Evolutionary conservation across 805 yeast species (phyloP), one percentile per base, ranked within the genome.

Genomic region (Clavispora fructus): DNA sequence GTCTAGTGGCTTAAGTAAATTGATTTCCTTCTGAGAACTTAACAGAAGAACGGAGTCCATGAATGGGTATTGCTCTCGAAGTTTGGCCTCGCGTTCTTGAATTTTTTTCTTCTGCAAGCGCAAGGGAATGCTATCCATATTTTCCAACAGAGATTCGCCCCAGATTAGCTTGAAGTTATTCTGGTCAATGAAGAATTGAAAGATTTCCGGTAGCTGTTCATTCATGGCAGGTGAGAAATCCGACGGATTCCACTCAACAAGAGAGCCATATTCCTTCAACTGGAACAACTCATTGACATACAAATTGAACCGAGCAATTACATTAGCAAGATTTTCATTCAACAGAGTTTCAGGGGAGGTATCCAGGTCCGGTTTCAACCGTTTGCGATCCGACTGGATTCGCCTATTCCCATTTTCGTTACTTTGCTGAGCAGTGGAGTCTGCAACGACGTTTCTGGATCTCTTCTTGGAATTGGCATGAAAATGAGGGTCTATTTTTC

Each of bases 201-300:
- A 65, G 14, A 62, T 54, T 41, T 64, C 73, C 6, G 73, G 69
- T 30, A 64, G 51, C 14, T 62, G 67, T 11, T 56, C 28, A 27
- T 52, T 55, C 41, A 54, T 41, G 9, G 54, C 50, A 6, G 37
- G 48, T 4, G 67, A 63, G 50, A 65, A 65, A 43, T 66, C 78
- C 43, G 60, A 11, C 0, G 90, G 90, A 51, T 83, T 77, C 77
- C 82, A 85, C 16, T 78, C 79, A 0, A 74, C 78, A 38, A 84
- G 59, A 0, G 87, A 80, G 17, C 80, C 78, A 58, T 75, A 85
- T 53, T 82, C 79, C 46, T 73, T 66, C 26, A 85, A 62, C 57
- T 85, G 88, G 54, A 79, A 84, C 16, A 85, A 63, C 57, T 85
- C 90, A 50, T 80, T 79, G 0, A 79, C 68, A 25, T 78, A 60